Evolutionary conservation across 441 rosid genomes (phyloP).

Genomic region (Populus hybrid): DNA sequence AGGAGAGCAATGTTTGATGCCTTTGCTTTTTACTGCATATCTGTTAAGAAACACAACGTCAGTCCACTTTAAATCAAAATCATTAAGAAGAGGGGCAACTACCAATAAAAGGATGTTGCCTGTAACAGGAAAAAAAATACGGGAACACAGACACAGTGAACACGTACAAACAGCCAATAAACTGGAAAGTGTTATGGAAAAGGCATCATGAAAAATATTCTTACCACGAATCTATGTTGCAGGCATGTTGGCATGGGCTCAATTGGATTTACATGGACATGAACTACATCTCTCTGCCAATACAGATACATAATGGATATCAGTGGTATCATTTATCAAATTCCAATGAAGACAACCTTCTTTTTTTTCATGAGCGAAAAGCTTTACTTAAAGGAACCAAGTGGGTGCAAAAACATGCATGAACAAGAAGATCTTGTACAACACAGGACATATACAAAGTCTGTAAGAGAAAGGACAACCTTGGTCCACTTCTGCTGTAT

Average conservation of each 20-base stretch:
- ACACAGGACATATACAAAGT: background rate
- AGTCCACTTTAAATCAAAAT: slow-evolving; percentile 5
- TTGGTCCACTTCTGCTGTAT: slow-evolving; percentile 93
- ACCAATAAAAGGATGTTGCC: background rate
- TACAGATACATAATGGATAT: slow-evolving; percentile 16
- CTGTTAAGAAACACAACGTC: slow-evolving; percentile 36
- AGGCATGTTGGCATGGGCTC: slow-evolving; percentile 75
- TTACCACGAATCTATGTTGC: slow-evolving; percentile 70
- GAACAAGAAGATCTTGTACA: background rate
- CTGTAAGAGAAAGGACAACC: slow-evolving; percentile 33
- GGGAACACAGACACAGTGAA: background rate
- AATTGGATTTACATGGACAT: slow-evolving; percentile 68
- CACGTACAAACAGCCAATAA: background rate
- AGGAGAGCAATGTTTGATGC: slow-evolving; percentile 51
- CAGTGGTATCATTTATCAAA: slow-evolving; percentile 9
- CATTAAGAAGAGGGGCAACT: background rate
- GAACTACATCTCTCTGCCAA: slow-evolving; percentile 62
- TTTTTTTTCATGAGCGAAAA: background rate
- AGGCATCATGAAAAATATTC: slow-evolving; percentile 18
- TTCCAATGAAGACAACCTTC: slow-evolving; percentile 5
- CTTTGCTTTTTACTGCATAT: slow-evolving; percentile 46
- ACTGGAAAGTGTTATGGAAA: background rate
- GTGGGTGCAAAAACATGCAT: background rate
- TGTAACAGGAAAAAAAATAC: background rate
- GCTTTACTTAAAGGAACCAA: background rate